Base-by-base conservation (phyloP, 2,329 filamentous ascomycete genomes). In the Rosellinia necatrix region DNA sequence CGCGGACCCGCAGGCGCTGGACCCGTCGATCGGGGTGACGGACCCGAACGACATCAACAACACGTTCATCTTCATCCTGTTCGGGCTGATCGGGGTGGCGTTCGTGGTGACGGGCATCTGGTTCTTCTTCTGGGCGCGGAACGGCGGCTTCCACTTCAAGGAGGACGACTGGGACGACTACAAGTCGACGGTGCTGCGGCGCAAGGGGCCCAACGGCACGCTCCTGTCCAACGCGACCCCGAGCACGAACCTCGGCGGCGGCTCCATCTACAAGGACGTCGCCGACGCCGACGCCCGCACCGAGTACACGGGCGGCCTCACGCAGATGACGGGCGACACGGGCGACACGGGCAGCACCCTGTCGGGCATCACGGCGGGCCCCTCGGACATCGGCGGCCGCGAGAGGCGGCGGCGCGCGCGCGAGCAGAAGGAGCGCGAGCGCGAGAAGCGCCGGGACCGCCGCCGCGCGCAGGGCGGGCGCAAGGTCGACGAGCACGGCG, bases 41-140 rank as follows among this genome's bases (percentile, higher is more conserved):
- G 73, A 78, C 56, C 82, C 83, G 1, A 72, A 78, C 34, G 66
- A 81, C 54, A 84, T 86, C 73, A 85, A 81, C 74, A 87, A 88
- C 68, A 82, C 80, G 17, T 90, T 86, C 56, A 85, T 96, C 66
- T 90, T 97, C 70, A 87, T 88, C 0, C 78, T 97, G 1, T 96
- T 97, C 70, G 93, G 90, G 9, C 72, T 97, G 15, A 85, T 97
- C 49, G 91, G 90, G 29, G 86, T 86, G 0, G 84, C 77, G 27
- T 89, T 97, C 70, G 89, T 94, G 21, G 56, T 90, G 3, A 83
- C 80, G 0, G 84, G 81, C 21, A 91, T 97, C 69, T 99, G 94
- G 92, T 97, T 99, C 82, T 97, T 99, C 82, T 96, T 96, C 81
- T 96, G 91, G 89, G 93, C 93, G 54, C 93, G 90, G 76, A 96